A percentile compares a stretch with the other conserved stretches of the same genome.
Conservation (phyloP, 805 yeast genomes). For the Peterozyma xylosa region DNA sequence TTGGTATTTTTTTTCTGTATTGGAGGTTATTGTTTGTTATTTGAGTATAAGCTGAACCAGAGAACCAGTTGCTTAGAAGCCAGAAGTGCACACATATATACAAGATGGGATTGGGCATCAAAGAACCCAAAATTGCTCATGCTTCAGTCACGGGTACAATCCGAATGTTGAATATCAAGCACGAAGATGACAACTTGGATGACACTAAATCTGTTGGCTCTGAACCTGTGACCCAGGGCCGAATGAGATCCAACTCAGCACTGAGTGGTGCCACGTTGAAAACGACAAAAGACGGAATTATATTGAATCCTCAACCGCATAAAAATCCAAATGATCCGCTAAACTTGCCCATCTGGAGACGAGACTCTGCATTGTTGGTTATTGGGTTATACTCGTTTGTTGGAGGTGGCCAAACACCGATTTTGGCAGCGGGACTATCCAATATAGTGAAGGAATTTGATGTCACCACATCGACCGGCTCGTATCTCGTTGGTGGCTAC, state of each 20-base stretch:
- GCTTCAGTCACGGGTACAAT: constrained; percentile 43
- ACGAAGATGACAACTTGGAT: constrained; percentile 11
- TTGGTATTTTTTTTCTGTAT: too few species aligned
- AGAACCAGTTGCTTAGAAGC: too few species aligned
- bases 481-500: constrained; percentile 50
- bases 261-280: constrained; percentile 22
- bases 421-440: constrained; percentile 50
- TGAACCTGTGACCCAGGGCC: neutral
- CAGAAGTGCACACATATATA: neutral
- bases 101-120: constrained; percentile 27
- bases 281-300: constrained; percentile 38
- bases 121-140: constrained; percentile 26
- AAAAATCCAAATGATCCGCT: constrained; percentile 58
- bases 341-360: constrained; percentile 56
- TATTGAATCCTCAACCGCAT: constrained; percentile 55
- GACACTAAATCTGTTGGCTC: neutral
- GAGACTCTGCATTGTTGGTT: constrained; percentile 44
- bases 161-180: constrained; percentile 25
- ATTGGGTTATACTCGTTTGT: constrained; percentile 52
- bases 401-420: constrained; percentile 57
- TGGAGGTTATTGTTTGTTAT: too few species aligned
- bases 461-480: constrained; percentile 29
- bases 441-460: constrained; percentile 33
- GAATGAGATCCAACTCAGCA: neutral
- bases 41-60: too few species aligned